Conservation (phyloP, 2,329 filamentous ascomycete genomes). For the Knufia petricola region DNA sequence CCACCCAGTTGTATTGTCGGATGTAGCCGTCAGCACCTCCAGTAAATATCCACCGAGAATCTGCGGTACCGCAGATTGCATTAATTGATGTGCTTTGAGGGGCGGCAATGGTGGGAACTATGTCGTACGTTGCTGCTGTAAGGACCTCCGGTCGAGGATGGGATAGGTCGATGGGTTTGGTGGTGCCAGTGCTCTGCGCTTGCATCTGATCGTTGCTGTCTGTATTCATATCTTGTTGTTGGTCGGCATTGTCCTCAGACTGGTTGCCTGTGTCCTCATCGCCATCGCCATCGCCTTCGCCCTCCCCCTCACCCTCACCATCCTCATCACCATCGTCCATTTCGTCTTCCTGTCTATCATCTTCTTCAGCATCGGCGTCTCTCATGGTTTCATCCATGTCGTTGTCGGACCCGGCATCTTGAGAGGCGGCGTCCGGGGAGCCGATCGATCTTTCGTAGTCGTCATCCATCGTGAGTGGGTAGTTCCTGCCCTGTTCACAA, state of each 20-base stretch:
- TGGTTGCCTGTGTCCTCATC: conserved; percentile 39
- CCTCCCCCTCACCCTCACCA: conserved; percentile 31
- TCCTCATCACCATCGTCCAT: conserved; percentile 36
- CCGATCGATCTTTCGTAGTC: conserved; percentile 4
- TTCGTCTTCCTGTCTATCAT: conserved; percentile 29
- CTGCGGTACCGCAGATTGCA: conserved; percentile 79
- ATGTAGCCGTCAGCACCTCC: conserved; percentile 94
- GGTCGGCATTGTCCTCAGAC: conserved; percentile 34
- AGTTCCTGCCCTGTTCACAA: neutral
- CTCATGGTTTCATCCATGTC: conserved; percentile 38
- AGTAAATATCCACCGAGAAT: conserved; percentile 90
- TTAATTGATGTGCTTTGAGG: conserved; percentile 95
- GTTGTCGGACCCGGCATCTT: conserved; percentile 41
- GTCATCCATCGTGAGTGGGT: conserved; percentile 2
- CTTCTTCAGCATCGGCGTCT: conserved; percentile 32
- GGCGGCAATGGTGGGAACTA: conserved; percentile 92
- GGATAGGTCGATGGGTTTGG: conserved; percentile 38
- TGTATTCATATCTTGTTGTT: conserved; percentile 26
- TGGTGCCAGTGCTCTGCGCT: conserved; percentile 28
- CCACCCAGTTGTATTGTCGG: conserved; percentile 89
- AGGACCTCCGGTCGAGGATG: conserved; percentile 65
- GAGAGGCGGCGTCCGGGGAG: conserved; percentile 30
- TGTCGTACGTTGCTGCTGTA: conserved; percentile 75
- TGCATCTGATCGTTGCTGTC: conserved; percentile 29
- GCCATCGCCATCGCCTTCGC: conserved; percentile 33